These are phyloP conservation scores for Macrophomina pseudophaseolina DNA, from an alignment of 2,329 filamentous ascomycete genomes.

Conservation along the genomic window DNA sequence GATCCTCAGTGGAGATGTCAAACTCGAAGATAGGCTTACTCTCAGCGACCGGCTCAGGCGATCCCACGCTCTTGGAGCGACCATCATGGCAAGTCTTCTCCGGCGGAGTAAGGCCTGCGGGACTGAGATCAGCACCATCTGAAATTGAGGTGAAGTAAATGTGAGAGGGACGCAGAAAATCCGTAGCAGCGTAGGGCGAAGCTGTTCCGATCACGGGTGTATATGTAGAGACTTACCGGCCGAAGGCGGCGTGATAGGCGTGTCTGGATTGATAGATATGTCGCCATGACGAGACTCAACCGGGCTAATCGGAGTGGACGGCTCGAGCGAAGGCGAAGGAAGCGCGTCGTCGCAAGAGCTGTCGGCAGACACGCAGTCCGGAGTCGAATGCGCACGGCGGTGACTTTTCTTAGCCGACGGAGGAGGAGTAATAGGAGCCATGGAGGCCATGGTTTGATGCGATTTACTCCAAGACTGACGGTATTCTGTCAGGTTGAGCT, in stretches of 20 bases:
- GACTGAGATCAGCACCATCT: not conserved
- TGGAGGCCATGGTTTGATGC: not conserved
- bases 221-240: not conserved
- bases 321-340: not conserved
- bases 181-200: too few relatives aligned
- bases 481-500: not conserved
- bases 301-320: slow-evolving; percentile 1
- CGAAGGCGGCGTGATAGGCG: not conserved
- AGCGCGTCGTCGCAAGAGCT: not conserved
- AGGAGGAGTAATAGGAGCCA: slow-evolving; percentile 5
- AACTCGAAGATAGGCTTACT: not conserved
- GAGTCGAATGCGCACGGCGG: not conserved
- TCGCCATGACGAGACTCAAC: not conserved
- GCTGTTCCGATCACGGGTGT: too few relatives aligned
- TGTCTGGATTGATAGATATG: not conserved
- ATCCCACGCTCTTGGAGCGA: not conserved
- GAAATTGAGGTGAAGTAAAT: not conserved
- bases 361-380: not conserved
- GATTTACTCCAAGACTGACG: not conserved
- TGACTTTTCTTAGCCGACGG: not conserved
- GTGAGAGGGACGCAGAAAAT: too few relatives aligned
- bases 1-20: not conserved
- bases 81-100: not conserved
- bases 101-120: not conserved
- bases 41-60: not conserved